These are phyloP conservation scores for Collybia nuda DNA, from an alignment of 768 basidiomycete species.

Conservation along the genomic window DNA sequence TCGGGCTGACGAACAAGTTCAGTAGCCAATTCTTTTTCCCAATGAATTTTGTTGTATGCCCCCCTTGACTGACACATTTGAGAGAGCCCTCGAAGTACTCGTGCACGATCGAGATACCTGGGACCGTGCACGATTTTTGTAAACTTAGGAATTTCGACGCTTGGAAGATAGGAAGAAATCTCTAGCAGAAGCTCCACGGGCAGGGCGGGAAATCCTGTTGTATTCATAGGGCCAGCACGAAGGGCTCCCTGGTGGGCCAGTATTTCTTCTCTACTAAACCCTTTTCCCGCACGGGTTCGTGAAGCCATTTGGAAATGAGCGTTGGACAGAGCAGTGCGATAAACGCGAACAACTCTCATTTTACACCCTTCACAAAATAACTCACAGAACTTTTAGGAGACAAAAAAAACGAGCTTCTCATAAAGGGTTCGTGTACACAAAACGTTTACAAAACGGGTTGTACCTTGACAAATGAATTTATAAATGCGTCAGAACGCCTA, in stretches of 20 bases:
- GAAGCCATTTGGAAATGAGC: slow-evolving; percentile 1
- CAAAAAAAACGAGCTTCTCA: no score
- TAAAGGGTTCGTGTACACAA: no score
- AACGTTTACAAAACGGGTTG: no score
- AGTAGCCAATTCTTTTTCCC: slow-evolving; percentile 8
- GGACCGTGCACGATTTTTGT: not conserved
- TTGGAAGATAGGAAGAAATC: slow-evolving; percentile 18
- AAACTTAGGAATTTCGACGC: slow-evolving; percentile 12
- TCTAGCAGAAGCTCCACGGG: slow-evolving; percentile 23
- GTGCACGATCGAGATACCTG: slow-evolving; percentile 6
- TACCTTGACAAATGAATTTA: no score
- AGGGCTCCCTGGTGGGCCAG: slow-evolving; percentile 2
- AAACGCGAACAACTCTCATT: no score
- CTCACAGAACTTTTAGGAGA: no score
- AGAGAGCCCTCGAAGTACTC: slow-evolving; percentile 13
- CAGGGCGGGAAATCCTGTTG: slow-evolving; percentile 15
- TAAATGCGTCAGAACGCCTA: no score
- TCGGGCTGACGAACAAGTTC: slow-evolving; percentile 19
- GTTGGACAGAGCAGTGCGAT: no score
- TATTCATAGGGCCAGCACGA: slow-evolving; percentile 15
- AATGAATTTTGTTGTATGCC: not conserved
- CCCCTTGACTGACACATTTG: slow-evolving; percentile 18
- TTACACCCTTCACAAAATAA: no score
- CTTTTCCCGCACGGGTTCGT: slow-evolving; percentile 1
- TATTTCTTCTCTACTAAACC: not conserved